Evolutionary conservation across 1,284 basidiomycete genomes (phyloP), one percentile per base, ranked within the genome.

Genomic region (Trichosporon coremiiforme): DNA sequence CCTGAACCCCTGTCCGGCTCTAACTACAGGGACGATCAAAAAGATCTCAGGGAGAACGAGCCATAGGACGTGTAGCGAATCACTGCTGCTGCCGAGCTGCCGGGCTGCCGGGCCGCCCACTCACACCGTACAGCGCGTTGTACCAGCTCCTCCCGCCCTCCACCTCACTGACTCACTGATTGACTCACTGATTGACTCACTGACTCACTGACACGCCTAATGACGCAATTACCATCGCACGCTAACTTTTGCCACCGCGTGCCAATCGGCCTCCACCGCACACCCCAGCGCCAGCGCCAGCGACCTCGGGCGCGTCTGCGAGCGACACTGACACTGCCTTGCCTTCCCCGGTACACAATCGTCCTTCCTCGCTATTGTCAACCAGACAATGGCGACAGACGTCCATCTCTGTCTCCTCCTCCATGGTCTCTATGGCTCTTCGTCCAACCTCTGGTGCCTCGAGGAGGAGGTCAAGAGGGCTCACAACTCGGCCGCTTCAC

Each of bases 391-490:
- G 57, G 57, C 20, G 15, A 66, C 55, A 4, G 65, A 70, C 65
- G 75, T 79, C 20, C 83, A 84, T 69, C 76, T 84, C 33, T 75
- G 82, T 17, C 74, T 84, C 55, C 78, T 84, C 66, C 76, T 83
- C 1, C 83, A 84, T 62, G 83, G 83, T 1, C 73, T 84, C 15
- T 84, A 82, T 71, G 83, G 83, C 36, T 75, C 75, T 1, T 72
- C 78, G 1, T 66, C 65, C 12, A 81, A 82, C 68, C 75, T 82
- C 17, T 72, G 72, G 47, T 76, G 75, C 9, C 72, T 78, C 17
- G 75, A 78, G 65, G 75, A 79, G 33, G 80, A 82, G 68, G 67
- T 80, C 12, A 33, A 64, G 7, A 22, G 22, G 22, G 68, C 66
- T 10, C 63, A 66, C 35, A 66, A 36, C 22, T n/a, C 22, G 0